phyloP scores from a whole-genome alignment of 768 basidiomycete genomes.

The Leccinum boreale region DNA sequence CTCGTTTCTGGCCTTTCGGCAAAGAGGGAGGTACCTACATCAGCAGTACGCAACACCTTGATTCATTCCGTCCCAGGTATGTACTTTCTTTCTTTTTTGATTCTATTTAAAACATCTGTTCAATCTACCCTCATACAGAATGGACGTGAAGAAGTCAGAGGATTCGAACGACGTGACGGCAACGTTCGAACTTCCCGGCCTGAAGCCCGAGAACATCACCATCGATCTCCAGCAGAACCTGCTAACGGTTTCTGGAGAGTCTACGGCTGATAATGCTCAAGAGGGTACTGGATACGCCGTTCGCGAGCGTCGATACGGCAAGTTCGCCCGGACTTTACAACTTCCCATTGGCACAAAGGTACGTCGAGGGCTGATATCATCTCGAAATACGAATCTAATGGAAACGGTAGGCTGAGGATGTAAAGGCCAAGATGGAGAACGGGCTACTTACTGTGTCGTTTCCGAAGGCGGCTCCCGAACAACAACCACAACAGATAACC shows the following conservation, averaged over 20 bases:
- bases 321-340: slow-evolving; percentile 40
- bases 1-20: slow-evolving; percentile 15
- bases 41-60: not conserved
- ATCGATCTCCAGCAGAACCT: slow-evolving; percentile 45
- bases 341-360: slow-evolving; percentile 48
- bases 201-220: slow-evolving; percentile 46
- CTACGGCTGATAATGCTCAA: slow-evolving; percentile 28
- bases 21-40: not conserved
- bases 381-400: not conserved
- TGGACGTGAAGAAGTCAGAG: slow-evolving; percentile 46
- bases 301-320: slow-evolving; percentile 43
- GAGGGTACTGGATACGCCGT: slow-evolving; percentile 42
- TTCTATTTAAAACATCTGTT: too few relatives aligned
- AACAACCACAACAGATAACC: slow-evolving; percentile 40
- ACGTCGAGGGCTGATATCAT: not conserved
- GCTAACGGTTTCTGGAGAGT: slow-evolving; percentile 46
- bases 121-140: slow-evolving; percentile 14
- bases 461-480: slow-evolving; percentile 39
- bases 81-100: not conserved
- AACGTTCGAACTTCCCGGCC: slow-evolving; percentile 31
- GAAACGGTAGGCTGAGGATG: slow-evolving; percentile 34
- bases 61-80: slow-evolving; percentile 22
- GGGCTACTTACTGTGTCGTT: slow-evolving; percentile 45
- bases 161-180: slow-evolving; percentile 45
- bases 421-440: slow-evolving; percentile 44